Base-by-base conservation (phyloP, 768 basidiomycete species). In the Pulveroboletus sp. region DNA sequence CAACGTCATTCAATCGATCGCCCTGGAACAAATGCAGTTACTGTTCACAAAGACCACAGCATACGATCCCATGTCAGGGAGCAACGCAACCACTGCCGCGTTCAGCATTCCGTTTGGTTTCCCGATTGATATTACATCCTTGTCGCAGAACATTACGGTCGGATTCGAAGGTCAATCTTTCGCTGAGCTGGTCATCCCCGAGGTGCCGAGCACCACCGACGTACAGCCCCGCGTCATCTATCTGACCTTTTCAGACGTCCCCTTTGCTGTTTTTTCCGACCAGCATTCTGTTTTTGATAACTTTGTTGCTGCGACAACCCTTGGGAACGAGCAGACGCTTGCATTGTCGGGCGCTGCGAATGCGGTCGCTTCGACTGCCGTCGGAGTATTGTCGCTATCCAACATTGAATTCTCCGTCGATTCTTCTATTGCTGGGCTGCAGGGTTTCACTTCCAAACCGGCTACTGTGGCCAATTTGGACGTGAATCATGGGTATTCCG, bases 41-140 rank as follows among this genome's bases (percentile, higher is more conserved):
- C 53, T 78, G 50, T 87, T 88, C 64, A 78, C 81, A 1, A 61
- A 75, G 46, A 65, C 66, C n/a, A 76, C 78, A 0, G 76, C 82
- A 14, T 88, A 80, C 54, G 65, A 60, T 40, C 87, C 87, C 5
- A 50, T 69, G 13, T 77, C 84, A 17, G 77, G 80, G 47, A 85
- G 81, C 54, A 72, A 75, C 45, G 74, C 75, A 31, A 81, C 84
- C 2, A 76, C 77, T 17, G 83, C 82, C 0, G 73, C 78, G 0
- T 89, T 89, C 66, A 75, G 75, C 14, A 67, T 88, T 1, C 87
- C 85, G 3, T 88, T 88, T 55, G 73, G 65, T 14, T 87, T 89
- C 70, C 83, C 86, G 0, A 50, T 87, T 47, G 81, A 89, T 58
- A 82, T 89, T 54, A 72, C 74, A 3, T 71, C 81, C 2, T 62